These are phyloP conservation scores for Puccinia hordei DNA, from an alignment of 1,284 basidiomycete genomes.

Conservation along the genomic window DNA sequence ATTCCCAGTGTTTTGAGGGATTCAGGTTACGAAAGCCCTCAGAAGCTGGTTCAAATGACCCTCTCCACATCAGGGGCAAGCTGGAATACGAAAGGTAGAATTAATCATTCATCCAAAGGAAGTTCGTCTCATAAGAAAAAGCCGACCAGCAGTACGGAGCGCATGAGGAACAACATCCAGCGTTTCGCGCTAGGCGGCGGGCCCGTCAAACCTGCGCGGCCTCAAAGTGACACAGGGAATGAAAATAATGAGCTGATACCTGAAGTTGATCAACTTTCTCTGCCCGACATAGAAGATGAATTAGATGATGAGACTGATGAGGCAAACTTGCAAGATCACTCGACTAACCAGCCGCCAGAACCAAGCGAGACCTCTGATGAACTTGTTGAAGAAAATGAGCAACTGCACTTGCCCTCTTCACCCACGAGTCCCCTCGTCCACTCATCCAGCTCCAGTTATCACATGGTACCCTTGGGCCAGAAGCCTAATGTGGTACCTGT, in stretches of 20 bases:
- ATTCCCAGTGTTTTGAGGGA: conserved; percentile 38
- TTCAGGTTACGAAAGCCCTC: background rate
- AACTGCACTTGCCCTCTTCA: background rate
- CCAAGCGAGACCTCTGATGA: conserved; percentile 1
- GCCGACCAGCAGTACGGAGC: conserved; percentile 27
- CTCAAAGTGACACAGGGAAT: conserved; percentile 9
- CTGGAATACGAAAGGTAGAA: conserved; percentile 35
- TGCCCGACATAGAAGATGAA: conserved; percentile 2
- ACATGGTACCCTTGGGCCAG: background rate
- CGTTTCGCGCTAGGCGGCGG: conserved; percentile 39
- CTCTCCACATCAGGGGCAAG: conserved; percentile 47
- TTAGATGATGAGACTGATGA: background rate
- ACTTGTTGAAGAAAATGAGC: background rate
- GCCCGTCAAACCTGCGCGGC: background rate
- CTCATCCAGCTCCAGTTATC: background rate
- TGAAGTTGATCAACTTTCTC: conserved; percentile 4
- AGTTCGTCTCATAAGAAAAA: conserved; percentile 25
- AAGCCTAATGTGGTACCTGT: background rate
- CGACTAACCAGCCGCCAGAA: background rate
- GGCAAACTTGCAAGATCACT: background rate
- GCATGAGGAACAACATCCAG: conserved; percentile 25
- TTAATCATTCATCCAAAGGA: background rate
- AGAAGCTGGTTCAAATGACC: conserved; percentile 39
- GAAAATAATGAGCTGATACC: conserved; percentile 27
- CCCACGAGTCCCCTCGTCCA: background rate